Base-by-base conservation (phyloP, 1,284 basidiomycete genomes). In the Rhodotorula sp. region DNA sequence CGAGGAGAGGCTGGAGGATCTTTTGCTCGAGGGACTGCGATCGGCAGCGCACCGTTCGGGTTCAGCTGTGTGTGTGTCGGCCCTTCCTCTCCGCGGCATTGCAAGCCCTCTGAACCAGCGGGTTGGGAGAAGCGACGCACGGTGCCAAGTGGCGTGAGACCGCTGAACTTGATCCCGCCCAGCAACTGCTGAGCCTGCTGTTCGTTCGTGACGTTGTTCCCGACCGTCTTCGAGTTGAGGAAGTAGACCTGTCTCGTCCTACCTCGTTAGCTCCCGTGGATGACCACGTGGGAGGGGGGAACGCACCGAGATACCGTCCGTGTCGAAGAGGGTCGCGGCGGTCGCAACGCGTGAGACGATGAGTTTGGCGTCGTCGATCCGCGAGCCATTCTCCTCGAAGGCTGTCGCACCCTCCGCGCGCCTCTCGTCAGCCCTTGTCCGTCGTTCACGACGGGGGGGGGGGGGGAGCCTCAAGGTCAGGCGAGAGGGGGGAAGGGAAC, bases 301-400 rank as follows among this genome's bases (percentile, higher is more conserved):
- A n/a, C 81, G 75, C 51, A 62, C 61, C 53, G 28, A 20, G 28
- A 62, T 65, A 11, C 64, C 66, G 55, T 68, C 66, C 22, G 52
- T 56, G 76, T 83, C 82, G 74, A 83, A 83, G n/a, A 83, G 76
- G 10, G 80, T 79, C 2, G 81, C 79, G 34, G 81, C 81, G 58
- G 76, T 80, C 28, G 82, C 81, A 64, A 83, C 81, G 37, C 73
- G 68, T 15, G 65, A 55, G n/a, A 70, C 64, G 57, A 62, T 53
- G 10, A 75, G 22, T 48, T 65, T 83, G 76, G 82, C 80, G 54
- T 77, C 76, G 64, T 77, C 76, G 56, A 77, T 76, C 28, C 76
- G 60, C 16, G 71, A 67, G 56, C 77, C 77, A 9, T 68, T 66
- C 59, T 77, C 77, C 58, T 77, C 77, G 67, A 77, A 77, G 4